A percentile compares a stretch with the other conserved stretches of the same genome.
These are phyloP conservation scores for Trichophyton mentagrophytes DNA, from an alignment of 2,329 filamentous ascomycete genomes.

Conservation along the genomic window DNA sequence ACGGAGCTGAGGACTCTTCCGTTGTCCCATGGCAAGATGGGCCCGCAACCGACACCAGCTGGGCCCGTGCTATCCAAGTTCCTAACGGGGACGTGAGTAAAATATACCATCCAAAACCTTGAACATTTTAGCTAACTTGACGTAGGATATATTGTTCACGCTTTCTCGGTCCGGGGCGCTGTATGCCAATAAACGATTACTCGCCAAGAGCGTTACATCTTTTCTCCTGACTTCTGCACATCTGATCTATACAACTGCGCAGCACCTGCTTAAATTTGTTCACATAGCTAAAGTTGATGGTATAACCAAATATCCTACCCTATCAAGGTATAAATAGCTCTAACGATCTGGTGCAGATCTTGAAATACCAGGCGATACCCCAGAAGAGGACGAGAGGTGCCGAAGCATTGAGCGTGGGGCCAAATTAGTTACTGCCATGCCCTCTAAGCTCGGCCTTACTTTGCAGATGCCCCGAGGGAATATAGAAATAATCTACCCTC, in stretches of 20 bases:
- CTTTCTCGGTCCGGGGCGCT: slow-evolving; percentile 65
- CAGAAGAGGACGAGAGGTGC: slow-evolving; percentile 83
- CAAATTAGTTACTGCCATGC: slow-evolving; percentile 75
- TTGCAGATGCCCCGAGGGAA: slow-evolving; percentile 95
- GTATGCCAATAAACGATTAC: slow-evolving; percentile 59
- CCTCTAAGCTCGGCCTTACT: slow-evolving; percentile 70
- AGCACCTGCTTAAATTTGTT: slow-evolving; percentile 87
- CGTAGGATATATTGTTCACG: slow-evolving; percentile 43
- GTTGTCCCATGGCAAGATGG: slow-evolving; percentile 20
- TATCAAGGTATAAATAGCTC: slow-evolving; percentile 6
- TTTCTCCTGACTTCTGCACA: slow-evolving; percentile 71
- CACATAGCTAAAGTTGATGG: slow-evolving; percentile 58
- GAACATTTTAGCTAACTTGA: slow-evolving; percentile 12
- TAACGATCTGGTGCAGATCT: slow-evolving; percentile 44
- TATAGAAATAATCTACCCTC: slow-evolving; percentile 83
- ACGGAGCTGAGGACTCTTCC: slow-evolving; percentile 13
- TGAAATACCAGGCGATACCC: slow-evolving; percentile 73
- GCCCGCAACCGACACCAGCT: slow-evolving; percentile 26
- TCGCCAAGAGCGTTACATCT: slow-evolving; percentile 83
- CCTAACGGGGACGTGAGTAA: slow-evolving; percentile 29
- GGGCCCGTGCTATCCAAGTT: slow-evolving; percentile 26
- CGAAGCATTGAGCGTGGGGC: slow-evolving; percentile 84
- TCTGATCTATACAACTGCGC: slow-evolving; percentile 82
- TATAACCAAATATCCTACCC: slow-evolving; percentile 26
- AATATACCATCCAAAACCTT: not conserved